These are phyloP conservation scores for Astrocystis sublimbata DNA, from an alignment of 495 filamentous ascomycete genomes.

Conservation along the genomic window DNA sequence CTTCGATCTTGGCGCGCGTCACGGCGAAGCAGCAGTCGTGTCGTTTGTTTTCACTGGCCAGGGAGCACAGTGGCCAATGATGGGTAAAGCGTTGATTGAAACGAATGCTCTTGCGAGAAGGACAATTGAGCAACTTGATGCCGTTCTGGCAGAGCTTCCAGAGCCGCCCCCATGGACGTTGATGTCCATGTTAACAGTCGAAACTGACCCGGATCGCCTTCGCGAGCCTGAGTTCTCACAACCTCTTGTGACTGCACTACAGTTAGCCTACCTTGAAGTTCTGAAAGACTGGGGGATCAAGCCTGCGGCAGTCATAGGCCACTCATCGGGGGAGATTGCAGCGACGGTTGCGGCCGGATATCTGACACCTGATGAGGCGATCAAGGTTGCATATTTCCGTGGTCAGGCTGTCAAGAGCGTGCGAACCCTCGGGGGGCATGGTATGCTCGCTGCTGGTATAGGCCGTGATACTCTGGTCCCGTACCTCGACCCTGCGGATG, in stretches of 20 bases:
- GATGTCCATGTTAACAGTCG: neutral
- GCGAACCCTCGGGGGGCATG: slow-evolving; percentile 12
- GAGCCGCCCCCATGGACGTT: neutral
- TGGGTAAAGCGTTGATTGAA: slow-evolving; percentile 21
- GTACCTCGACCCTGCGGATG: slow-evolving; percentile 26
- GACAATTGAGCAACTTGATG: neutral
- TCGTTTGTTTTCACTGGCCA: slow-evolving; percentile 27
- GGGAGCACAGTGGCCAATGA: slow-evolving; percentile 25
- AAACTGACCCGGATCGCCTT: neutral
- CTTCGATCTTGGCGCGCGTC: too few relatives aligned
- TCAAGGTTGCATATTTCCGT: slow-evolving; percentile 52
- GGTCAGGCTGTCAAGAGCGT: slow-evolving; percentile 30
- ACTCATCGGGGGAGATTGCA: slow-evolving; percentile 61
- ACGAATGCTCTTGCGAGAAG: neutral
- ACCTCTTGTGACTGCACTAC: slow-evolving; percentile 2
- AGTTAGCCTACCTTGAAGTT: slow-evolving; percentile 20
- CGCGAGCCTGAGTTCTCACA: neutral
- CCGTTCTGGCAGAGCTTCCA: neutral
- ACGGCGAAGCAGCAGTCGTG: neutral
- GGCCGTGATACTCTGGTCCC: slow-evolving; percentile 38
- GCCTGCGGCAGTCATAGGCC: slow-evolving; percentile 52
- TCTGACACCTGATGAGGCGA: slow-evolving; percentile 39
- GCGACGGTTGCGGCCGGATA: slow-evolving; percentile 45
- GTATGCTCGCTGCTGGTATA: slow-evolving; percentile 53
- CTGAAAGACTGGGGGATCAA: slow-evolving; percentile 43